Evolutionary conservation across 83 land plant species (phyloP).

Genomic region (Thuja plicata): DNA sequence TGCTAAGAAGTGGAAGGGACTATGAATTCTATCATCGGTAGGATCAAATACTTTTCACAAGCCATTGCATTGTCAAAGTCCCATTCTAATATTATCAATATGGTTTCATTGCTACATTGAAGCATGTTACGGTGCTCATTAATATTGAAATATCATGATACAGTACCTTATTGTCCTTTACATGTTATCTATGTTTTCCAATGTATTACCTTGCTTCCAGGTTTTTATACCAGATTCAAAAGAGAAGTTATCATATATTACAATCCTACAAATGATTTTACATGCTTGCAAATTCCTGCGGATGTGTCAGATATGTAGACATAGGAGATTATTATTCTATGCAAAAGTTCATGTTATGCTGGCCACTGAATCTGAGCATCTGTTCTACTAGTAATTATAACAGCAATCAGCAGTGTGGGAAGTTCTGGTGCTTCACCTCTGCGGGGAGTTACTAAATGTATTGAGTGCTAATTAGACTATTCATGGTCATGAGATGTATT

Average conservation of each 20-base stretch:
- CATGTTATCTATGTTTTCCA: neutral
- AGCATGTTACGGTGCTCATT: neutral
- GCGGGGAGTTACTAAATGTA: no score
- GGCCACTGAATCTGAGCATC: constrained; percentile 4
- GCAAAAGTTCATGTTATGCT: neutral
- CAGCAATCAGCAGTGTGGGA: neutral
- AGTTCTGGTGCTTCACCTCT: no score
- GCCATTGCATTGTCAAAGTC: neutral
- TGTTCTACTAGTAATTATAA: neutral
- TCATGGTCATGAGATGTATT: no score
- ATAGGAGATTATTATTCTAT: no score
- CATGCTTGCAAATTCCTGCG: neutral
- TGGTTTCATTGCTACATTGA: neutral
- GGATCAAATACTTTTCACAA: constrained; percentile 4
- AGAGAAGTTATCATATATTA: neutral
- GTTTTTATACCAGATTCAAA: neutral
- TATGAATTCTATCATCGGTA: constrained; percentile 97
- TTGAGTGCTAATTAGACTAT: no score
- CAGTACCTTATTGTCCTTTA: neutral
- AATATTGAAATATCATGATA: neutral
- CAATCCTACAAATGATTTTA: neutral
- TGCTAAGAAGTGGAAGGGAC: constrained; percentile 82
- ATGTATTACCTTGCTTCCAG: neutral
- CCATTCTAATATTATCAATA: neutral
- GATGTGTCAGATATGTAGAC: neutral